Evolutionary conservation across 371 early-diverging fungal species (phyloP), one percentile per base, ranked within the genome.

Genomic region (Blyttiomyces sp.): DNA sequence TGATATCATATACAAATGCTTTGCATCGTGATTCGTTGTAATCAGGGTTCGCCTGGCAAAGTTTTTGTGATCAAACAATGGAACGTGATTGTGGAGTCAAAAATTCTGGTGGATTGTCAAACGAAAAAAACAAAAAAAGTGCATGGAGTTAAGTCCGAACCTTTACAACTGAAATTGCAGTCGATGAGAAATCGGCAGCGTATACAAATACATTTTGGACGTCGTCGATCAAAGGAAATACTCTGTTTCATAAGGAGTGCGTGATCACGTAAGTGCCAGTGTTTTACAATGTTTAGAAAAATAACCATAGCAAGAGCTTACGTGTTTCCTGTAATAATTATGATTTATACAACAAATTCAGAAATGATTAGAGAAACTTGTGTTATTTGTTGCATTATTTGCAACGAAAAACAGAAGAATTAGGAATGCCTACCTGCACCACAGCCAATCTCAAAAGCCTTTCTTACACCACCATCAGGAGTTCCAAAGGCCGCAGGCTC

Each of bases 401-500:
- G 9, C 24, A 24, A 23, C 57, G 0, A n/a, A 54, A 46, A 26
- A 30, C 17, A 31, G 46, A 45, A 43, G 50, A 9, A 46, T 6
- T 16, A 6, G 27, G 9, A 43, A 7, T 39, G 35, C 21, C 64
- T 59, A 54, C 78, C 79, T 21, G 86, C 87, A n/a, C 89, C 89
- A 55, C 89, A 89, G 1, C 89, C 89, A 27, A 88, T 76, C 66
- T 89, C 89, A 70, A 83, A 76, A 32, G 88, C 54, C 13, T 44
- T 46, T 33, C 54, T 65, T 9, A 39, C 39, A 39, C 39, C 39
- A n/a, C 13, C 39, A 39, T 11, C 39, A 39, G 53, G 42, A n/a
- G 44, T 43, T 30, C 36, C 48, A 4, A n/a, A 34, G 39, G 28
- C 59, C 9, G 52, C 33, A 19, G 36, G 43, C 33, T 73, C 68